phyloP scores from a whole-genome alignment of 148 eudicot genomes.

The Persicaria maculosa region DNA sequence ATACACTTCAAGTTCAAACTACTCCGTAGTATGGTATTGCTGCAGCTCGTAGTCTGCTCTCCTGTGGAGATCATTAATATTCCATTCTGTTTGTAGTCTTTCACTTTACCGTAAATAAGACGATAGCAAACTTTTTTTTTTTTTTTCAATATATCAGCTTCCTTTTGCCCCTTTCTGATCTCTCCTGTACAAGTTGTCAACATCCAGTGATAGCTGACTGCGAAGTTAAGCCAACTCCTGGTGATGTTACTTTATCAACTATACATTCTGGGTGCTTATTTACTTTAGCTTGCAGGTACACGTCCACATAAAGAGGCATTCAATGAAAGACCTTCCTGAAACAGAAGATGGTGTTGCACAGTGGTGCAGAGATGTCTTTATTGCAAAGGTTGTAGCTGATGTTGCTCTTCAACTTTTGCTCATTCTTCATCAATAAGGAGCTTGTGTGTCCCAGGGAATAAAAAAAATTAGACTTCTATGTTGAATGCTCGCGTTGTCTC shows the following conservation, averaged over 20 bases:
- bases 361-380: conserved; percentile 86
- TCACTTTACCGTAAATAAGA: background rate
- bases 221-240: background rate
- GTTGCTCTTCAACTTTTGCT: background rate
- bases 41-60: background rate
- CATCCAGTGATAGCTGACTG: background rate
- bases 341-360: conserved; percentile 83
- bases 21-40: too few species aligned
- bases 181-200: background rate
- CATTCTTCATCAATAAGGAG: too few species aligned
- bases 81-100: background rate
- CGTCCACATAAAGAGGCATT: conserved; percentile 74
- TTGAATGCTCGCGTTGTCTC: background rate
- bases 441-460: too few species aligned
- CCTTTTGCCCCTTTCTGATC: too few species aligned
- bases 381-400: conserved; percentile 51
- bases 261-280: background rate
- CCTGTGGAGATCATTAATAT: background rate
- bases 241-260: background rate
- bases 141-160: too few species aligned
- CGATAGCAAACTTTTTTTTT: background rate
- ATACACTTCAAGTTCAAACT: too few species aligned
- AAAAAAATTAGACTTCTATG: background rate
- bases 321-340: conserved; percentile 84
- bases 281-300: conserved; percentile 46